Percentiles rank a stretch among this genome's conserved stretches.
Conservation (phyloP, 345 rosid genomes). For the Anacardium occidentale region DNA sequence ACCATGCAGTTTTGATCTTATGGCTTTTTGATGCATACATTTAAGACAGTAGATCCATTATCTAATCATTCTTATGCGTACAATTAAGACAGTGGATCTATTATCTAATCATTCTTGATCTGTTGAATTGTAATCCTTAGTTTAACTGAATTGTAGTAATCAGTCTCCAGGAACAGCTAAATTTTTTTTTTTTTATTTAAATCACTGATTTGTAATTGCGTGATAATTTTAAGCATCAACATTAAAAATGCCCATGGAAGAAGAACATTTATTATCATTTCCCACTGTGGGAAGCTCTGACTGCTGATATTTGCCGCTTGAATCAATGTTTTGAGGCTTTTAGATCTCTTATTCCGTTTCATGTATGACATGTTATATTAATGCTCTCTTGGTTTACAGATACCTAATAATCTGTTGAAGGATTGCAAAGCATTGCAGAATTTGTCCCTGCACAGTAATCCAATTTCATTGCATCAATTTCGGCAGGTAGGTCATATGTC, state of each 20-base stretch:
- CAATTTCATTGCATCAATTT: constrained; percentile 88
- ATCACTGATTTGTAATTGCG: neutral
- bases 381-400: constrained; percentile 41
- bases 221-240: neutral
- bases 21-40: constrained; percentile 1
- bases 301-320: too few relatives aligned
- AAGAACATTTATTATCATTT: neutral
- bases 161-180: neutral
- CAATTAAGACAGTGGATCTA: neutral
- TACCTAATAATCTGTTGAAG: constrained; percentile 66
- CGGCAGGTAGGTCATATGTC: constrained; percentile 60
- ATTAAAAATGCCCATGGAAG: neutral
- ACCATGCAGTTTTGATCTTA: neutral
- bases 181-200: neutral
- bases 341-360: neutral
- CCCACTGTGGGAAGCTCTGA: too few relatives aligned
- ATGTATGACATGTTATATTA: neutral
- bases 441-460: constrained; percentile 81
- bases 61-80: neutral
- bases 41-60: constrained; percentile 7
- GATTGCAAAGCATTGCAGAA: constrained; percentile 89
- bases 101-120: neutral
- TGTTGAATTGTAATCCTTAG: neutral
- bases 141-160: constrained; percentile 2
- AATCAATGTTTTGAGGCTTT: neutral